These are phyloP conservation scores for Turritis glabra DNA, from an alignment of 345 rosid species.

Conservation along the genomic window DNA sequence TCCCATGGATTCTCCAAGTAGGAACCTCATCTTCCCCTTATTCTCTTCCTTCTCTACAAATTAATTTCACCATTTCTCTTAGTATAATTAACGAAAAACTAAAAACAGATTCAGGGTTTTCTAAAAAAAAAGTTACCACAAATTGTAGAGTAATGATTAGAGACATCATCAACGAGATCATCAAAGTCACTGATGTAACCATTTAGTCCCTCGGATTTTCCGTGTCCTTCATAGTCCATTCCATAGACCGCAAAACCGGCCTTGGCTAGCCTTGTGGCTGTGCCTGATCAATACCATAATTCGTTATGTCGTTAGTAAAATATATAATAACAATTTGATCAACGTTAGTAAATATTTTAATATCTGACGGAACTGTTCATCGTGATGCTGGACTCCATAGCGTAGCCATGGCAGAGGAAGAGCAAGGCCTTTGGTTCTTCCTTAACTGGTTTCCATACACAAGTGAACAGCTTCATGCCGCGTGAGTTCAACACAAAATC, in stretches of 20 bases:
- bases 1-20: constrained; percentile 95
- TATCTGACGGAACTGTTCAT: constrained; percentile 61
- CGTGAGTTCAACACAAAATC: constrained; percentile 55
- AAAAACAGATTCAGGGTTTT: background rate
- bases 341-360: background rate
- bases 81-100: background rate
- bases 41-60: constrained; percentile 58
- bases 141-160: constrained; percentile 50
- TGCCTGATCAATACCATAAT: constrained; percentile 43
- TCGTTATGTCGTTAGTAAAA: background rate
- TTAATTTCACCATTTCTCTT: background rate
- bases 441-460: constrained; percentile 66
- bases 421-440: constrained; percentile 69
- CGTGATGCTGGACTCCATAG: constrained; percentile 84
- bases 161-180: constrained; percentile 62
- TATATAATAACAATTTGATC: background rate
- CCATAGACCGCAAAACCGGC: constrained; percentile 78
- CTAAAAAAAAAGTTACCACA: constrained; percentile 48
- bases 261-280: constrained; percentile 62
- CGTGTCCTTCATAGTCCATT: constrained; percentile 93
- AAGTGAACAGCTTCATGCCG: constrained; percentile 74
- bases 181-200: constrained; percentile 57
- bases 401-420: constrained; percentile 92
- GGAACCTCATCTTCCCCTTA: constrained; percentile 59
- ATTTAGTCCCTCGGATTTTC: constrained; percentile 68